phyloP scores from a whole-genome alignment of 257 asterid genomes.

The Solanum sitiens region DNA sequence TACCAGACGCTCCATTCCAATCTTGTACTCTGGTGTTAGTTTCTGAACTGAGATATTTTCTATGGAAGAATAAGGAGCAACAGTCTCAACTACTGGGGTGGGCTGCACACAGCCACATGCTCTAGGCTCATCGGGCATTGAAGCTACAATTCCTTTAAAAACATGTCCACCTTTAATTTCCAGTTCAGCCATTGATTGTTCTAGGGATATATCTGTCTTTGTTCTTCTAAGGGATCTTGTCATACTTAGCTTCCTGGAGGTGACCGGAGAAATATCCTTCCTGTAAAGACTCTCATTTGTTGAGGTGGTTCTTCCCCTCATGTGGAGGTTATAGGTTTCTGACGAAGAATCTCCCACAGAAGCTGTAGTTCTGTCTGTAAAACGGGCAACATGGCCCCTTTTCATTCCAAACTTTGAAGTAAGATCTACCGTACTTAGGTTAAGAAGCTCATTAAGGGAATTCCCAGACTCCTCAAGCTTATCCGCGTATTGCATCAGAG shows the following conservation, averaged over 20 bases:
- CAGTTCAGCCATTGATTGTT: slow-evolving; percentile 57
- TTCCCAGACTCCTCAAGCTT: slow-evolving; percentile 45
- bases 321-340: slow-evolving; percentile 20
- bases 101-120: slow-evolving; percentile 68
- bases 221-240: slow-evolving; percentile 21
- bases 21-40: slow-evolving; percentile 58
- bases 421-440: slow-evolving; percentile 32
- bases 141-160: slow-evolving; percentile 66
- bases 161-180: slow-evolving; percentile 56
- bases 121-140: slow-evolving; percentile 63
- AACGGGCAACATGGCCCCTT: slow-evolving; percentile 70
- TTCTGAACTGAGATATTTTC: slow-evolving; percentile 59
- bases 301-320: slow-evolving; percentile 24
- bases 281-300: slow-evolving; percentile 32
- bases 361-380: slow-evolving; percentile 38
- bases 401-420: slow-evolving; percentile 48
- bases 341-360: slow-evolving; percentile 26
- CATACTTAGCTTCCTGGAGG: slow-evolving; percentile 22
- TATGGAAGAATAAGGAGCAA: slow-evolving; percentile 54
- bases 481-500: slow-evolving; percentile 57
- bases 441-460: slow-evolving; percentile 50
- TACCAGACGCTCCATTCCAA: slow-evolving; percentile 58
- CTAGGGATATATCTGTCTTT: slow-evolving; percentile 21
- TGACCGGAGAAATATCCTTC: slow-evolving; percentile 19
- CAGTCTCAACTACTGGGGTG: slow-evolving; percentile 52